Evolutionary conservation across 345 rosid genomes (phyloP).

Genomic region (Geranium rotundifolium): DNA sequence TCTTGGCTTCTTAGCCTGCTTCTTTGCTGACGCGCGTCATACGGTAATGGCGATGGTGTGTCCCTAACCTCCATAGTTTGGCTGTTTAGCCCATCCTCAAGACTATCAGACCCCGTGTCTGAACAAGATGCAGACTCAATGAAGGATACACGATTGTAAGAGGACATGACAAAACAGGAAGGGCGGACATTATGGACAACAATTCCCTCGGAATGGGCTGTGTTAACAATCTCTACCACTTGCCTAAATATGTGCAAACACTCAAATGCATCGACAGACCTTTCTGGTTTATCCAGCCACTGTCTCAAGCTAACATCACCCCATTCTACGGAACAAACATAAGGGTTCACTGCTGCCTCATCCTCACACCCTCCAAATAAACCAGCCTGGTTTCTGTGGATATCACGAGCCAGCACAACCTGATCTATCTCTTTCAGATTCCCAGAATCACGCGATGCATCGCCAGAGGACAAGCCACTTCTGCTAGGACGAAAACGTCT

Average conservation of each 20-base stretch:
- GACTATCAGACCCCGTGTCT: slow-evolving; percentile 86
- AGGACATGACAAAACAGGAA: slow-evolving; percentile 88
- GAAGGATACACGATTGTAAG: slow-evolving; percentile 83
- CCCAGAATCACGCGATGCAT: slow-evolving; percentile 23
- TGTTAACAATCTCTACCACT: slow-evolving; percentile 71
- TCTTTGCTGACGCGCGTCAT: slow-evolving; percentile 25
- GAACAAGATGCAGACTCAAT: slow-evolving; percentile 95
- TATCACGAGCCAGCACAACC: slow-evolving; percentile 38
- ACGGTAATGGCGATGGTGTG: slow-evolving; percentile 29
- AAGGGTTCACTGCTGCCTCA: slow-evolving; percentile 31
- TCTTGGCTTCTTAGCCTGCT: slow-evolving; percentile 31
- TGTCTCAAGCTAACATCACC: slow-evolving; percentile 90
- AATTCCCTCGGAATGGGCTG: slow-evolving; percentile 85
- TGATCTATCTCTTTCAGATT: slow-evolving; percentile 30
- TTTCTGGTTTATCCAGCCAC: slow-evolving; percentile 79
- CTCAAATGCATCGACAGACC: slow-evolving; percentile 61
- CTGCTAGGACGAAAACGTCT: slow-evolving; percentile 24
- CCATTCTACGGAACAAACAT: slow-evolving; percentile 51
- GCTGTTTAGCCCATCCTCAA: slow-evolving; percentile 53
- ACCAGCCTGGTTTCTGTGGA: slow-evolving; percentile 40
- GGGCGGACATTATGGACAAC: slow-evolving; percentile 88
- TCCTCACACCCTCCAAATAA: slow-evolving; percentile 42
- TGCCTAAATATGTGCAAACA: slow-evolving; percentile 93
- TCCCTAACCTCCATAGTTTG: slow-evolving; percentile 32
- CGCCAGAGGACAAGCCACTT: slow-evolving; percentile 15